Evolutionary conservation across 2,329 filamentous ascomycete species (phyloP), one percentile per base, ranked within the genome.

Genomic region (Fusarium pseudonygamai): DNA sequence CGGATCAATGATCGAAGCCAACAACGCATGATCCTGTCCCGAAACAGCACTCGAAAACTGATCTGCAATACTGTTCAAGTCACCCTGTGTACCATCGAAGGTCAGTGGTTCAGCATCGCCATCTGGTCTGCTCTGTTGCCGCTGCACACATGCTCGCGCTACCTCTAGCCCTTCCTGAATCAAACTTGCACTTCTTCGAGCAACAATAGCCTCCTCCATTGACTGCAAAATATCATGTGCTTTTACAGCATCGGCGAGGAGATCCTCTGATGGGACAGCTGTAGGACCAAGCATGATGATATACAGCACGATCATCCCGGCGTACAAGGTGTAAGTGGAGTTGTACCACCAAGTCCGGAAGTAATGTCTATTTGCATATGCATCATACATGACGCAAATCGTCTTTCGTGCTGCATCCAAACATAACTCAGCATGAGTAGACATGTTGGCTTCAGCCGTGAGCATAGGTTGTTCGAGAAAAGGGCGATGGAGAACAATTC

Each of bases 331-430:
- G 3, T 66, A 66, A 2, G 59, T 66, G 4, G 59, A 56, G 24
- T 66, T 66, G 16, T 66, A 66, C 60, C 64, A 66, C 60, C 60
- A 63, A 10, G 53, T 63, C 3, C 60, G 60, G 22, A 63, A 63
- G 18, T 63, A 63, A 8, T 60, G 53, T 15, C 60, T 16, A 15
- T 63, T 60, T 15, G 53, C 28, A 1, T 63, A 63, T 6, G 60
- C 53, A 3, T 63, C 53, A 8, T 63, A 60, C 53, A 63, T 60
- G 14, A 63, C 18, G 10, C 42, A 58, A 32, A 63, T 60, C 0
- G 60, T 63, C 9, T 47, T 46, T 15, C 53, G 42, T 6, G 60
- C 60, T 3, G 60, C 60, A 1, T 47, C 60, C 15, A 63, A 8
- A 4, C 60, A 63, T 10, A 47, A 1, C 3, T 60, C 53, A 4